Evolutionary conservation across 2,329 filamentous ascomycete genomes (phyloP).

Genomic region (Trichoderma cornu-damae): DNA sequence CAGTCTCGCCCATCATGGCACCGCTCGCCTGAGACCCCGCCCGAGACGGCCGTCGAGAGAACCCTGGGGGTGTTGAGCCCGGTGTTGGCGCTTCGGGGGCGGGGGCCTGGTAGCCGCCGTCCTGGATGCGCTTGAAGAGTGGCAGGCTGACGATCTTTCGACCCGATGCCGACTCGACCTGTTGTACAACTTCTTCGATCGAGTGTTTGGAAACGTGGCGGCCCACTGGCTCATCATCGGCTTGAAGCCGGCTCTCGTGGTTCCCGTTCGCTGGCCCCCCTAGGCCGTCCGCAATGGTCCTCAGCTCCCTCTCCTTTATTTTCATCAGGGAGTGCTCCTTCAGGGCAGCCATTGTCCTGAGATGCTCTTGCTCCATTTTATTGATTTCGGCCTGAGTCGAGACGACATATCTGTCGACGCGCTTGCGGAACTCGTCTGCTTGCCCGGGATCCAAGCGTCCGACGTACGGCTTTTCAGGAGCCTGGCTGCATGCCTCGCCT

Average conservation of each 20-base stretch:
- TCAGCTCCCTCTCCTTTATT: slow-evolving; percentile 70
- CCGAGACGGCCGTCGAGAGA: slow-evolving; percentile 52
- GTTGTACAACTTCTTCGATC: slow-evolving; percentile 67
- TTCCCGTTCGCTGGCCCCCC: slow-evolving; percentile 59
- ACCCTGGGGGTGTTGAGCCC: slow-evolving; percentile 26
- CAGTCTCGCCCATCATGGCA: slow-evolving; percentile 53
- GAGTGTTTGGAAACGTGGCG: slow-evolving; percentile 43
- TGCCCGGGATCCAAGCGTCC: slow-evolving; percentile 65
- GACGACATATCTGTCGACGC: slow-evolving; percentile 66
- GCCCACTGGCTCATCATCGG: slow-evolving; percentile 42
- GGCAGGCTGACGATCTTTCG: slow-evolving; percentile 61
- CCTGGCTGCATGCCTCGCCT: slow-evolving; percentile 41
- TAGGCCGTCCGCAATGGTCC: slow-evolving; percentile 56
- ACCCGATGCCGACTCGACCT: slow-evolving; percentile 67
- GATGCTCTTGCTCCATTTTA: slow-evolving; percentile 74
- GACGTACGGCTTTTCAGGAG: slow-evolving; percentile 55
- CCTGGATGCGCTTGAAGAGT: slow-evolving; percentile 65
- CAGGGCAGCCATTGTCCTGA: slow-evolving; percentile 67
- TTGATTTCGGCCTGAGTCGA: slow-evolving; percentile 77
- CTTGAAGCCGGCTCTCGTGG: slow-evolving; percentile 53
- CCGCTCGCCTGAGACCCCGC: slow-evolving; percentile 53
- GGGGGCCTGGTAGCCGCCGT: slow-evolving; percentile 68
- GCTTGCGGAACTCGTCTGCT: slow-evolving; percentile 76
- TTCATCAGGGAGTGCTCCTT: slow-evolving; percentile 65
- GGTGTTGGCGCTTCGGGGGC: slow-evolving; percentile 38